A percentile compares a stretch with the other conserved stretches of the same genome.
Conservation (phyloP, 108 stramenopile genomes). For the Skeletonema potamos region DNA sequence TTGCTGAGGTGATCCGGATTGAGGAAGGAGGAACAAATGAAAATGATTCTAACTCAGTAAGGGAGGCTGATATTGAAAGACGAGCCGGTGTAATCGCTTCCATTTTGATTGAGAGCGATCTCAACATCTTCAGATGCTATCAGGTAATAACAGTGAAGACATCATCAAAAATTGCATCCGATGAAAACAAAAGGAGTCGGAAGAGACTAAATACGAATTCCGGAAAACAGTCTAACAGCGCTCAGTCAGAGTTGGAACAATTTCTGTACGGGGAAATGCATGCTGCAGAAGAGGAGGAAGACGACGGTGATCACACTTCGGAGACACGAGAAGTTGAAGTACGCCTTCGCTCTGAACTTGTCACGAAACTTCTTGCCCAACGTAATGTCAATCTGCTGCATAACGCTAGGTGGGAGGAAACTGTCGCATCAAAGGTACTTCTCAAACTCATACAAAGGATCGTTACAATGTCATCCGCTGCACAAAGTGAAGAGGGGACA, state of each 20-base stretch:
- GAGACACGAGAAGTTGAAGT: constrained; percentile 36
- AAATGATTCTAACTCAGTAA: not conserved
- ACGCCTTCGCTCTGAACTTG: constrained; percentile 28
- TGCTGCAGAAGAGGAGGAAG: constrained; percentile 12
- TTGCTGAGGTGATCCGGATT: constrained; percentile 31
- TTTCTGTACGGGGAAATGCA: constrained; percentile 41
- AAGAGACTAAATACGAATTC: constrained; percentile 15
- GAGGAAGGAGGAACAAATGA: constrained; percentile 4
- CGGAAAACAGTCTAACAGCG: constrained; percentile 7
- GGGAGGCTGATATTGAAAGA: constrained; percentile 8
- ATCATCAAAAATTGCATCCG: constrained; percentile 15
- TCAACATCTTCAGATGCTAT: constrained; percentile 41
- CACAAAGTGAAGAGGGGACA: not conserved
- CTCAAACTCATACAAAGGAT: not conserved
- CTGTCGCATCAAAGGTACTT: constrained; percentile 9
- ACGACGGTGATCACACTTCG: not conserved
- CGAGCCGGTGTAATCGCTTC: constrained; percentile 9
- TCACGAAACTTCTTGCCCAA: constrained; percentile 2
- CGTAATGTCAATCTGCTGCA: not conserved
- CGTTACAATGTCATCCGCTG: not conserved
- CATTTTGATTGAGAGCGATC: constrained; percentile 20
- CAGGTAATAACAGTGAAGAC: constrained; percentile 31
- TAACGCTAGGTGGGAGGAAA: not conserved
- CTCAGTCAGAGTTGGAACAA: constrained; percentile 27
- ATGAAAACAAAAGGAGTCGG: constrained; percentile 8